These are phyloP conservation scores for Kwoniella bestiolae DNA, from an alignment of 768 basidiomycete species.

Conservation along the genomic window DNA sequence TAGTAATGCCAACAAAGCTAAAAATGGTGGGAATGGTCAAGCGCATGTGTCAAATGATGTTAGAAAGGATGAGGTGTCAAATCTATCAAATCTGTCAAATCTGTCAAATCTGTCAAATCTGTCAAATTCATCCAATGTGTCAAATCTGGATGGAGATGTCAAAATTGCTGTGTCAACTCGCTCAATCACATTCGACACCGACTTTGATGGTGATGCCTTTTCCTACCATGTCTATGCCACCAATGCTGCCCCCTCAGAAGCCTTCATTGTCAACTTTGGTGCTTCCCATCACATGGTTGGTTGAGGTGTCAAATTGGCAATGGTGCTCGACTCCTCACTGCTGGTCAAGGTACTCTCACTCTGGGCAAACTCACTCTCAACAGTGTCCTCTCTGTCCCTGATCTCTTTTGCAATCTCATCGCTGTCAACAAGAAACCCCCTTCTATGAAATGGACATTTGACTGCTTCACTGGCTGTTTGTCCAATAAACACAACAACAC, in stretches of 20 bases:
- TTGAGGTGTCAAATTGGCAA: constrained; percentile 16
- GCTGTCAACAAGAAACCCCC: constrained; percentile 13
- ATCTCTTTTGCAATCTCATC: constrained; percentile 7
- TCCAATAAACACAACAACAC: neutral
- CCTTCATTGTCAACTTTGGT: constrained; percentile 20
- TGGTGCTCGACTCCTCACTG: neutral
- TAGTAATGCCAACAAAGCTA: neutral
- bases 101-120: too few relatives aligned
- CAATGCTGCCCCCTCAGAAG: neutral
- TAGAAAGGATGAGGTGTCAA: neutral
- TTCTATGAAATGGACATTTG: constrained; percentile 2
- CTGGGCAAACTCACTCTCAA: neutral
- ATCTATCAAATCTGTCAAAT: too few relatives aligned
- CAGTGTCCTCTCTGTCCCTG: constrained; percentile 8
- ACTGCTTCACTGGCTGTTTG: constrained; percentile 1
- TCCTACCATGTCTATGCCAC: neutral
- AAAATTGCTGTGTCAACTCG: too few relatives aligned
- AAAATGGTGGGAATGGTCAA: constrained; percentile 3
- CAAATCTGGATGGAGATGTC: neutral
- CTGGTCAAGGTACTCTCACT: constrained; percentile 1
- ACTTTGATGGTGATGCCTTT: neutral
- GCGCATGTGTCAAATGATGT: neutral
- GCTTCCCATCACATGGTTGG: constrained; percentile 27
- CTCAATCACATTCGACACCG: too few relatives aligned
- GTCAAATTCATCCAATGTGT: neutral